Evolutionary conservation across 2,329 filamentous ascomycete genomes (phyloP).

Genomic region (Mycosphaerella arachidis): DNA sequence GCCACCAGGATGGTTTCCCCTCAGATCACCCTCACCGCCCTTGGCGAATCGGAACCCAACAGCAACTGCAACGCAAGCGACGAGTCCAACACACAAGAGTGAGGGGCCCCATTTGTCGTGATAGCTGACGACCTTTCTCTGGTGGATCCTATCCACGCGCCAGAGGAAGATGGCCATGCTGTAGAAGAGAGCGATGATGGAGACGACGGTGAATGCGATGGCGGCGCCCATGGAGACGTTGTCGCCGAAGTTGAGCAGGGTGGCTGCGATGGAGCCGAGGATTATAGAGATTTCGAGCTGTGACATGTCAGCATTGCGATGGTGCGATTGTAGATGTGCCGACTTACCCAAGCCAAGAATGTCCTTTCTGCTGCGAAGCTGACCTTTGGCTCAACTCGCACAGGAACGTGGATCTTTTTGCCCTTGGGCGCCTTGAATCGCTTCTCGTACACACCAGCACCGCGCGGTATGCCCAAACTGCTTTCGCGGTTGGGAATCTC

Average conservation of each 20-base stretch:
- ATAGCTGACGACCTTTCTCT: conserved; percentile 78
- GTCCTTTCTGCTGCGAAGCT: conserved; percentile 95
- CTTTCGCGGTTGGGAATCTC: conserved; percentile 40
- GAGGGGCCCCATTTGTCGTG: conserved; percentile 87
- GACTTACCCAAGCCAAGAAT: conserved; percentile 81
- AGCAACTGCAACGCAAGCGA: conserved; percentile 70
- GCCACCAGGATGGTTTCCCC: conserved; percentile 8
- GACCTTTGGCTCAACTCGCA: conserved; percentile 95
- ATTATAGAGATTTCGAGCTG: conserved; percentile 95
- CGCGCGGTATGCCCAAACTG: conserved; percentile 40
- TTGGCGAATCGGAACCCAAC: conserved; percentile 70
- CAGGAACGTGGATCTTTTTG: conserved; percentile 89
- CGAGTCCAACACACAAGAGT: conserved; percentile 66
- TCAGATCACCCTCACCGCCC: conserved; percentile 47
- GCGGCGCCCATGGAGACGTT: conserved; percentile 59
- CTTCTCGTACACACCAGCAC: conserved; percentile 38
- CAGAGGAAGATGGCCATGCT: conserved; percentile 81
- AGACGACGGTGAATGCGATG: conserved; percentile 71
- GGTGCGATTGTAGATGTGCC: conserved; percentile 10
- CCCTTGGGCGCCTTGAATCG: conserved; percentile 69
- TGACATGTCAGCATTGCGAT: background rate
- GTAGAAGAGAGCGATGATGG: conserved; percentile 74
- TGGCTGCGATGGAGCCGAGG: conserved; percentile 79
- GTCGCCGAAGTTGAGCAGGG: conserved; percentile 74
- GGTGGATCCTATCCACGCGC: conserved; percentile 78